A percentile compares a stretch with the other conserved stretches of the same genome.
Evolutionary conservation across 2,329 filamentous ascomycete species (phyloP).

Genomic region (Nemania diffusa): DNA sequence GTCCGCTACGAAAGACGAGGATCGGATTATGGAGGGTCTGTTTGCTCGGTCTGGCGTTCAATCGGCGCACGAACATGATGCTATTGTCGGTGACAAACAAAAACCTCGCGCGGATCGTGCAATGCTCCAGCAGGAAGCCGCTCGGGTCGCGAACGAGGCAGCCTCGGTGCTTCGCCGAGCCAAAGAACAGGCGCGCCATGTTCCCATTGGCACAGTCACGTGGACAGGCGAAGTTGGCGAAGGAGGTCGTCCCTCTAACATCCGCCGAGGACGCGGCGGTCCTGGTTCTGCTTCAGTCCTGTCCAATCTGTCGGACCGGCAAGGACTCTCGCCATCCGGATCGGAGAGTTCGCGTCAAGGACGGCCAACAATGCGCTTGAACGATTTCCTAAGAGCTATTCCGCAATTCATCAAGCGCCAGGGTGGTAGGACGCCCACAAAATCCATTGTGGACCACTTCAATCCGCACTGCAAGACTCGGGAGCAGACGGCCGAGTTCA

Average conservation of each 20-base stretch:
- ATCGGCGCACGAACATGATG: slow-evolving; percentile 91
- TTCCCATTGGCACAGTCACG: slow-evolving; percentile 87
- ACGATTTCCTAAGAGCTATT: slow-evolving; percentile 62
- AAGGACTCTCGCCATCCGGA: slow-evolving; percentile 58
- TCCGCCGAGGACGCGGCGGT: slow-evolving; percentile 59
- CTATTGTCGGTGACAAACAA: slow-evolving; percentile 82
- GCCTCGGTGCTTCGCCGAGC: slow-evolving; percentile 79
- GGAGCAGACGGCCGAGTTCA: slow-evolving; percentile 80
- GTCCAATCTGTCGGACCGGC: slow-evolving; percentile 66
- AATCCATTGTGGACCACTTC: slow-evolving; percentile 91
- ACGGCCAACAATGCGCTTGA: slow-evolving; percentile 41
- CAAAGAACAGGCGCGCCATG: slow-evolving; percentile 74
- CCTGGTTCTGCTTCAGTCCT: slow-evolving; percentile 66
- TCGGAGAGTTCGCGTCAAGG: slow-evolving; percentile 54
- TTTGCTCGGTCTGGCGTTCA: slow-evolving; percentile 88
- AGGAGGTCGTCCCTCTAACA: slow-evolving; percentile 74
- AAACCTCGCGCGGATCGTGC: slow-evolving; percentile 78
- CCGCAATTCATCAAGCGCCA: slow-evolving; percentile 81
- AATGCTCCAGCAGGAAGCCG: slow-evolving; percentile 84
- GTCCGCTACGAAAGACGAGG: slow-evolving; percentile 65
- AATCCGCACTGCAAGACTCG: slow-evolving; percentile 78
- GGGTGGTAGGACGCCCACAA: slow-evolving; percentile 81
- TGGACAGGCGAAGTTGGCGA: slow-evolving; percentile 91
- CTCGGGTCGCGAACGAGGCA: slow-evolving; percentile 79
- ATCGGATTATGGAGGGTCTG: slow-evolving; percentile 86